phyloP scores from a whole-genome alignment of 441 rosid genomes.

The Pelargonium myrrhifolium region DNA sequence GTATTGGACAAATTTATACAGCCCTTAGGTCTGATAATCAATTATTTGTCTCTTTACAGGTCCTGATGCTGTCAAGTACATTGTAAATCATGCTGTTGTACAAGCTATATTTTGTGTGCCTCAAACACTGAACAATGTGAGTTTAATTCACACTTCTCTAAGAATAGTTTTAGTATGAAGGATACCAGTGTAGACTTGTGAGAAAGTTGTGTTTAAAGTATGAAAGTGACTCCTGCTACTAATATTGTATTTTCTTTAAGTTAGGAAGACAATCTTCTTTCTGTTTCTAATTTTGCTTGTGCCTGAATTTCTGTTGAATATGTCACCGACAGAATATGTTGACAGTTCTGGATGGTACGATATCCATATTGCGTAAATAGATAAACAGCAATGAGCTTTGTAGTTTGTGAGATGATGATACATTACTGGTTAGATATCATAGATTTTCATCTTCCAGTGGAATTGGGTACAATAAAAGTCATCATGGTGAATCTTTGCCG shows the following conservation, averaged over 20 bases:
- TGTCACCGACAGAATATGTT: too few species aligned
- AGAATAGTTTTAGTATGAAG: constrained; percentile 1
- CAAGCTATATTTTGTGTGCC: constrained; percentile 91
- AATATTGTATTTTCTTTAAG: neutral
- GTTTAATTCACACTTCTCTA: constrained; percentile 23
- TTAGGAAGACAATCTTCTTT: neutral
- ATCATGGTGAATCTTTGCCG: too few species aligned
- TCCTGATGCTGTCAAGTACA: constrained; percentile 90
- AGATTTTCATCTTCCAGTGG: too few species aligned
- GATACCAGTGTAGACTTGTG: constrained; percentile 7
- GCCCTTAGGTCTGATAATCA: constrained; percentile 13
- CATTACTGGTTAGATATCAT: too few species aligned
- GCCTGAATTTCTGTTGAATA: too few species aligned
- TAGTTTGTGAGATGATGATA: too few species aligned
- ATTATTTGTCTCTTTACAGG: constrained; percentile 42
- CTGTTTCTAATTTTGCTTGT: neutral
- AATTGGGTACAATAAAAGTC: too few species aligned
- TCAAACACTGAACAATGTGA: constrained; percentile 65
- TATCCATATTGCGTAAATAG: too few species aligned
- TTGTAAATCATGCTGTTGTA: constrained; percentile 74
- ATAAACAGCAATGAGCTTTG: too few species aligned
- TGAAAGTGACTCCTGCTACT: neutral
- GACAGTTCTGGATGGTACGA: too few species aligned
- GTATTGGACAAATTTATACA: neutral
- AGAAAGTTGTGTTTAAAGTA: neutral